Evolutionary conservation across 1,284 basidiomycete genomes (phyloP).

Genomic region (Austroboletus novae-zelandiae): DNA sequence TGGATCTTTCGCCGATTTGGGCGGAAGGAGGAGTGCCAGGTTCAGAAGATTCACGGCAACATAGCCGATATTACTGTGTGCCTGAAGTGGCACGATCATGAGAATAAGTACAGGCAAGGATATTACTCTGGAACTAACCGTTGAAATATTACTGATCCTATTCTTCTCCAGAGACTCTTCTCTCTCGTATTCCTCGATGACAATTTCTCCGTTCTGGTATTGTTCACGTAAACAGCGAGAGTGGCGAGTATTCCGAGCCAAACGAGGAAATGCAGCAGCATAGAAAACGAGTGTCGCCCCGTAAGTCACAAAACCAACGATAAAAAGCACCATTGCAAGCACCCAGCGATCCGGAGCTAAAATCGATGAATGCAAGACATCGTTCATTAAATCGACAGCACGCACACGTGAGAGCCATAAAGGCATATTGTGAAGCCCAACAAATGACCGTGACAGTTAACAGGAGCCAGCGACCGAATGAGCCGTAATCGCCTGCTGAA

Average conservation of each 20-base stretch:
- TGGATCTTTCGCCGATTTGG: constrained; percentile 48
- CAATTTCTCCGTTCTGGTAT: constrained; percentile 58
- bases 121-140: constrained; percentile 43
- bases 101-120: constrained; percentile 3
- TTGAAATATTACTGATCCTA: constrained; percentile 81
- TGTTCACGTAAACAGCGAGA: constrained; percentile 58
- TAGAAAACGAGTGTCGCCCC: constrained; percentile 81
- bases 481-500: constrained; percentile 79
- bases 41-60: constrained; percentile 66
- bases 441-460: constrained; percentile 70
- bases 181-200: constrained; percentile 61
- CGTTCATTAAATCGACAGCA: not conserved
- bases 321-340: constrained; percentile 75
- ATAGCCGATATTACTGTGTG: constrained; percentile 76
- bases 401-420: constrained; percentile 67
- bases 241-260: constrained; percentile 76
- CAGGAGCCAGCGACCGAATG: constrained; percentile 75
- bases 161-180: constrained; percentile 85
- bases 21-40: constrained; percentile 70
- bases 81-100: constrained; percentile 37
- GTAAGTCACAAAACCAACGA: constrained; percentile 76
- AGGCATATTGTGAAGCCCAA: constrained; percentile 78
- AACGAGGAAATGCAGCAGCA: constrained; percentile 77
- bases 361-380: not conserved
- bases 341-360: constrained; percentile 69